Conservation (phyloP, 805 yeast species). For the Candida tammaniensis region DNA sequence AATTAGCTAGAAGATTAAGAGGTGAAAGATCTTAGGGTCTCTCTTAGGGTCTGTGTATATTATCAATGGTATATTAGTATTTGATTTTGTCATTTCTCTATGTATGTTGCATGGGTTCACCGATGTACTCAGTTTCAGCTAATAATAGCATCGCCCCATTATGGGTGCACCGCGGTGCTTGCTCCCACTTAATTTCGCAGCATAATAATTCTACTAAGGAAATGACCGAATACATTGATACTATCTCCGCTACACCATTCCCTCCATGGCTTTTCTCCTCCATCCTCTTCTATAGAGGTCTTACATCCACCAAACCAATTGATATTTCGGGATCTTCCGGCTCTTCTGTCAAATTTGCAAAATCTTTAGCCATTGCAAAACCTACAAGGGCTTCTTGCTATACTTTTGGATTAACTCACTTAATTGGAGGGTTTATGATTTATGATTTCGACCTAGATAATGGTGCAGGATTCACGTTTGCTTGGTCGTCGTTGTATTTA, state of each 20-base stretch:
- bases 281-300: constrained; percentile 16
- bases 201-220: no score
- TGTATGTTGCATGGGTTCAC: no score
- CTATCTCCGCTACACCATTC: constrained; percentile 16
- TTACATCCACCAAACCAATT: constrained; percentile 15
- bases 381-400: constrained; percentile 45
- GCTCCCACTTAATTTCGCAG: no score
- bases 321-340: constrained; percentile 18
- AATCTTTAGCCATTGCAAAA: constrained; percentile 18
- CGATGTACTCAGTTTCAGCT: no score
- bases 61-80: no score
- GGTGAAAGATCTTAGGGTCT: constrained; percentile 41
- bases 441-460: constrained; percentile 72
- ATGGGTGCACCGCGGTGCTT: no score
- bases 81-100: no score
- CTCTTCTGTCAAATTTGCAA: constrained; percentile 17
- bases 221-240: no score
- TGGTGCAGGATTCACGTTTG: constrained; percentile 78
- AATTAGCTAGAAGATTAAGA: constrained; percentile 49
- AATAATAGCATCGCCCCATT: no score
- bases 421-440: constrained; percentile 70
- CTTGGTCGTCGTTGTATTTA: constrained; percentile 77
- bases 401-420: constrained; percentile 60
- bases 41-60: constrained; percentile 3
- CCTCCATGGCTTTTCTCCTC: constrained; percentile 21